Evolutionary conservation across 495 filamentous ascomycete species (phyloP), one percentile per base, ranked within the genome.

Genomic region (Hypoxylon perforatum): DNA sequence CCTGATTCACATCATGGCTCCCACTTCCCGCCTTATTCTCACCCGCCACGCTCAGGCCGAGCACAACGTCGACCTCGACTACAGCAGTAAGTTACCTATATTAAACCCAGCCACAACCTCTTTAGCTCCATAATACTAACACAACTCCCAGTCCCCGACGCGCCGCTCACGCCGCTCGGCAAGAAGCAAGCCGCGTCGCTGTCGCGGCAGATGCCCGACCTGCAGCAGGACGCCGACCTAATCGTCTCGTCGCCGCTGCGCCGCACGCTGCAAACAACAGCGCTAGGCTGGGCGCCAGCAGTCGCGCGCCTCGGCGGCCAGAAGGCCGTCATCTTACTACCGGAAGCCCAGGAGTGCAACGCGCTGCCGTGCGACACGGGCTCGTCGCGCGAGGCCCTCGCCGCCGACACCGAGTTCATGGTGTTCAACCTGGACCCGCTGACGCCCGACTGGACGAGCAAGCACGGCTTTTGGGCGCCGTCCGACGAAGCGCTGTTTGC

Each of bases 11-110:
- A 48, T 25, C 21, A 87, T 87, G 86, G 71, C 85, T 25, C 85
- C 85, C 3, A 84, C 70, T 36, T 73, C 70, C 3, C 67, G 80
- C 1, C 61, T 87, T 33, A 82, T 87, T 60, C 77, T 87, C 25
- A 83, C 85, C 49, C 80, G 85, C 47, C 85, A 87, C 61, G 86
- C 84, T 22, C 76, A 88, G 72, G 84, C 84, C 1, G 73, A 84
- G 23, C 86, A 86, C 70, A 87, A 87, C 69, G 76, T 76, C 25
- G 59, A 76, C 47, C 53, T 61, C 1, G 70, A 73, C 41, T 73
- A 70, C 47, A 67, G 54, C 52, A 73, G 70, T 70, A 50, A 65
- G 70, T 70, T 36, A n/a, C n/a, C n/a, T n/a, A n/a, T n/a, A n/a
- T 30, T 12, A 39, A 18, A 21, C n/a, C 19, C 14, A 30, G 45